phyloP scores from a whole-genome alignment of 805 yeast species.

The Metschnikowia colocasiae region DNA sequence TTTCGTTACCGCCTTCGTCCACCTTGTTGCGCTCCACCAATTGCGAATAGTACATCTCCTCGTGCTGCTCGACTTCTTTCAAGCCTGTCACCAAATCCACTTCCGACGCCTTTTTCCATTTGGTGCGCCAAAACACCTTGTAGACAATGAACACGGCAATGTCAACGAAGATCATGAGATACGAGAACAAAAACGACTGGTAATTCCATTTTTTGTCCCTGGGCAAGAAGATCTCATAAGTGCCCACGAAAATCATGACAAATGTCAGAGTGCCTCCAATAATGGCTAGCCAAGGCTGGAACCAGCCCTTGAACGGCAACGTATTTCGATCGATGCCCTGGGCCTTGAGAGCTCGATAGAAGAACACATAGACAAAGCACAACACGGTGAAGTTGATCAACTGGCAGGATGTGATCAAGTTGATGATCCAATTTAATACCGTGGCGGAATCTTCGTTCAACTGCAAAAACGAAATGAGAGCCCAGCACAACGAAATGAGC shows the following conservation, averaged over 20 bases:
- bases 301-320: conserved; percentile 20
- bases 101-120: conserved; percentile 17
- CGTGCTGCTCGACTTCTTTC: conserved; percentile 39
- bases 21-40: conserved; percentile 15
- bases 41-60: conserved; percentile 24
- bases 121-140: conserved; percentile 14
- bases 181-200: conserved; percentile 17
- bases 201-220: conserved; percentile 11
- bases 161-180: conserved; percentile 19
- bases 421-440: conserved; percentile 35
- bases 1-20: conserved; percentile 20
- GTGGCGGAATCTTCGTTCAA: conserved; percentile 29
- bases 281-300: conserved; percentile 25
- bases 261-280: conserved; percentile 18
- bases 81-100: conserved; percentile 29
- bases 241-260: conserved; percentile 18
- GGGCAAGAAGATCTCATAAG: conserved; percentile 16
- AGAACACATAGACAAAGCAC: conserved; percentile 20
- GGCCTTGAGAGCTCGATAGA: conserved; percentile 18
- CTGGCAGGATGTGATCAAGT: conserved; percentile 29
- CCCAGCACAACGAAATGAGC: conserved; percentile 45
- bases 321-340: conserved; percentile 18
- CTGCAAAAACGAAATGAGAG: conserved; percentile 63
- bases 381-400: conserved; percentile 27
- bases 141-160: conserved; percentile 15